Evolutionary conservation across 1,139 yeast species (phyloP).

Genomic region (Hansenula anomala): DNA sequence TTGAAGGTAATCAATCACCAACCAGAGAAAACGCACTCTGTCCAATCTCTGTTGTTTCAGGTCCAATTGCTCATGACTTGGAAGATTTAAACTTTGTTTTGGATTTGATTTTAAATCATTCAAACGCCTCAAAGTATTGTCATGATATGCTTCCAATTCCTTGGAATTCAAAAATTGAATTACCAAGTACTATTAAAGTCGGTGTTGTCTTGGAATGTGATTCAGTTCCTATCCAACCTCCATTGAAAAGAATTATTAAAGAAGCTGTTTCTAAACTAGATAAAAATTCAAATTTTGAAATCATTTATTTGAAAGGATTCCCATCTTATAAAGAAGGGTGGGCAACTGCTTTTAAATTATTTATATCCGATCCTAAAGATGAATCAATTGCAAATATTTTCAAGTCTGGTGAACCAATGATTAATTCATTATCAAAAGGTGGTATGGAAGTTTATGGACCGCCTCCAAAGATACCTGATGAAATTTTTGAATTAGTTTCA

Average conservation of each 20-base stretch:
- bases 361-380: slow-evolving; percentile 50
- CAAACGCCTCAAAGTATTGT: slow-evolving; percentile 52
- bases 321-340: slow-evolving; percentile 38
- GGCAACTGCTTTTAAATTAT: slow-evolving; percentile 36
- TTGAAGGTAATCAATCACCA: slow-evolving; percentile 51
- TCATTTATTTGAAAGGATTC: slow-evolving; percentile 44
- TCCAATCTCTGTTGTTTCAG: slow-evolving; percentile 44
- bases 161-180: slow-evolving; percentile 45
- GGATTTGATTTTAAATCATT: slow-evolving; percentile 49
- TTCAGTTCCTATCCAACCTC: slow-evolving; percentile 45
- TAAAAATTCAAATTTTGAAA: slow-evolving; percentile 33
- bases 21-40: slow-evolving; percentile 47
- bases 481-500: no score
- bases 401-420: slow-evolving; percentile 50
- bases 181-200: slow-evolving; percentile 31
- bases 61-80: slow-evolving; percentile 54
- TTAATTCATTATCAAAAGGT: slow-evolving; percentile 47
- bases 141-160: slow-evolving; percentile 41
- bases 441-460: slow-evolving; percentile 46
- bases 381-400: slow-evolving; percentile 44
- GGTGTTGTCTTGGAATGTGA: slow-evolving; percentile 39
- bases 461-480: slow-evolving; percentile 39
- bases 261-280: slow-evolving; percentile 32
- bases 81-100: slow-evolving; percentile 60
- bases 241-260: slow-evolving; percentile 40